Evolutionary conservation across 371 early-diverging fungal species (phyloP).

Genomic region (Coemansia sp.): DNA sequence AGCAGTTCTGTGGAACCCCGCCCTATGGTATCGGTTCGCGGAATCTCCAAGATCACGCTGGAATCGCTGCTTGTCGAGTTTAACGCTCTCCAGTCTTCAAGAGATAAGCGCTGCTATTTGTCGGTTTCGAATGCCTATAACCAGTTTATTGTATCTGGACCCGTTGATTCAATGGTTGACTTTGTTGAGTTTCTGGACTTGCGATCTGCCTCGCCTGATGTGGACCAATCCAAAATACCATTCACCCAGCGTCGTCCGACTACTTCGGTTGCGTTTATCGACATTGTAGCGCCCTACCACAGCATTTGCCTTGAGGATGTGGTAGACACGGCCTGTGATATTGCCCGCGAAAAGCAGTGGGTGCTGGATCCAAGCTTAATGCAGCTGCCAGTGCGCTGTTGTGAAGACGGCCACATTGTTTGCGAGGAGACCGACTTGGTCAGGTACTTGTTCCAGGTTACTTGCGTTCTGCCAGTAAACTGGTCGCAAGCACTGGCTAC

Average conservation of each 20-base stretch:
- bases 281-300: constrained; percentile 86
- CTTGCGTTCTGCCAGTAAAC: constrained; percentile 73
- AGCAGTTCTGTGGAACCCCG: neutral
- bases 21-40: constrained; percentile 13
- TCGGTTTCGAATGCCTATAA: constrained; percentile 72
- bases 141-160: constrained; percentile 27
- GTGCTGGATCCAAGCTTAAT: constrained; percentile 58
- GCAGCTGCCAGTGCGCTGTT: constrained; percentile 70
- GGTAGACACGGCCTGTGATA: constrained; percentile 53
- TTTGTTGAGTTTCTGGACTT: neutral
- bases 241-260: constrained; percentile 72
- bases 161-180: neutral
- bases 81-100: neutral
- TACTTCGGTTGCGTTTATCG: constrained; percentile 72
- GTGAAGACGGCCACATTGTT: constrained; percentile 60
- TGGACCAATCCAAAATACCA: constrained; percentile 78
- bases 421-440: constrained; percentile 13
- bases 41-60: neutral
- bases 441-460: constrained; percentile 67
- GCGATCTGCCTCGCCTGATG: constrained; percentile 57
- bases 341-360: constrained; percentile 17
- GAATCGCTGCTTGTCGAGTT: neutral
- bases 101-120: constrained; percentile 56
- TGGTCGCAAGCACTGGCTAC: constrained; percentile 89
- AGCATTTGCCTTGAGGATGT: constrained; percentile 57